These are phyloP conservation scores for Mucor lusitanicus DNA, from an alignment of 371 early-diverging fungal species.

Conservation along the genomic window DNA sequence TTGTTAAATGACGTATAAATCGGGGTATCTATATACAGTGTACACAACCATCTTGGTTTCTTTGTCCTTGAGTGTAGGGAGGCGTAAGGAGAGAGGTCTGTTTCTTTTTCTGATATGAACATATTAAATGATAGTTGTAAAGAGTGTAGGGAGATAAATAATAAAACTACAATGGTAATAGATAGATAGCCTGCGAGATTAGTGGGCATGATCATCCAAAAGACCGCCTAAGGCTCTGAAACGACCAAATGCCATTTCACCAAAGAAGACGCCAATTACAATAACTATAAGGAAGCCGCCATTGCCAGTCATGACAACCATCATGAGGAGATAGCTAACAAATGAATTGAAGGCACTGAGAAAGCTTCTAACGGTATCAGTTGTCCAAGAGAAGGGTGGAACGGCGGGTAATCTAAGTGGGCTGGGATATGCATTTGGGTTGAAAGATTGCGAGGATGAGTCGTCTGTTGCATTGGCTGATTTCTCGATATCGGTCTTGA, in stretches of 20 bases:
- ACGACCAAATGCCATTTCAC: constrained; percentile 65
- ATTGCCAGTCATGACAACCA: constrained; percentile 84
- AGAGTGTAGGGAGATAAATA: background rate
- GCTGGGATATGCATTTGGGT: constrained; percentile 41
- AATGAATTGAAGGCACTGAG: constrained; percentile 51
- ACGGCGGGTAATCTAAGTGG: constrained; percentile 37
- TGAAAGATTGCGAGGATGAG: constrained; percentile 87
- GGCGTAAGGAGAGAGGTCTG: background rate
- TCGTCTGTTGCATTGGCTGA: constrained; percentile 94
- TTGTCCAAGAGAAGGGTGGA: constrained; percentile 55
- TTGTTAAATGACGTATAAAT: background rate
- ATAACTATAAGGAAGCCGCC: constrained; percentile 69
- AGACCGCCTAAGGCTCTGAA: constrained; percentile 37
- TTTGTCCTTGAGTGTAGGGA: background rate
- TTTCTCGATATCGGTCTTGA: constrained; percentile 51
- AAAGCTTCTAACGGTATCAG: constrained; percentile 53
- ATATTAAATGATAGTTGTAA: background rate
- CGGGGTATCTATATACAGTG: background rate
- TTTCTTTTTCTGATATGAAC: background rate
- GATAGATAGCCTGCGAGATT: background rate
- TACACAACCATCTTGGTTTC: background rate
- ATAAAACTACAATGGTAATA: background rate
- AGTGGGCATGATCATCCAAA: constrained; percentile 34
- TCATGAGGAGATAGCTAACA: constrained; percentile 72
- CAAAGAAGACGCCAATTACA: constrained; percentile 67